phyloP scores from a whole-genome alignment of 805 yeast genomes.

The Kluyveromyces dobzhanskii region DNA sequence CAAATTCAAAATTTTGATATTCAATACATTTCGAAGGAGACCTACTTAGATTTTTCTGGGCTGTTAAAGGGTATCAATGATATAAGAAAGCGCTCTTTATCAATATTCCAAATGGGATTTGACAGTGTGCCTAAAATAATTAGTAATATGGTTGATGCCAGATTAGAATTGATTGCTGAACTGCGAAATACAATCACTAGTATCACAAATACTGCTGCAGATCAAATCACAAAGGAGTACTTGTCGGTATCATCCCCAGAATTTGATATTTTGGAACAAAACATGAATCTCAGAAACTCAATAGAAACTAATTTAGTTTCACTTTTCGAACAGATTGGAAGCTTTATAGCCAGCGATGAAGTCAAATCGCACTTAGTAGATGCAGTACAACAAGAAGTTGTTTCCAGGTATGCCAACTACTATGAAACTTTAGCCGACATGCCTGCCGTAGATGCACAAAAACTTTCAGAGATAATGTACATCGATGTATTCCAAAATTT shows the following conservation, averaged over 20 bases:
- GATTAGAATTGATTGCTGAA: constrained; percentile 63
- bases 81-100: constrained; percentile 22
- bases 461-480: constrained; percentile 49
- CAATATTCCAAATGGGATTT: constrained; percentile 42
- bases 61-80: constrained; percentile 43
- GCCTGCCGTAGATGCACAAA: constrained; percentile 19
- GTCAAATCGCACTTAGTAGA: constrained; percentile 47
- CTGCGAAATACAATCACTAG: constrained; percentile 62
- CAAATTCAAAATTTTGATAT: constrained; percentile 75
- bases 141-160: constrained; percentile 73
- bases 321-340: constrained; percentile 40
- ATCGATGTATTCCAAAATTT: constrained; percentile 50
- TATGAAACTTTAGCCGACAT: constrained; percentile 30
- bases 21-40: constrained; percentile 62
- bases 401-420: constrained; percentile 49
- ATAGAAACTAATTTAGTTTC: constrained; percentile 50
- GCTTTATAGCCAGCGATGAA: constrained; percentile 49
- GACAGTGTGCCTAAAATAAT: constrained; percentile 74
- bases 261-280: constrained; percentile 21
- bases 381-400: constrained; percentile 55
- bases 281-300: constrained; percentile 38
- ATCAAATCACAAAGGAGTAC: constrained; percentile 42
- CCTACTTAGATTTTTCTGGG: constrained; percentile 76
- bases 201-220: constrained; percentile 52
- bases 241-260: constrained; percentile 11